phyloP scores from a whole-genome alignment of 2,329 filamentous ascomycete genomes.

The Boeremia exigua region DNA sequence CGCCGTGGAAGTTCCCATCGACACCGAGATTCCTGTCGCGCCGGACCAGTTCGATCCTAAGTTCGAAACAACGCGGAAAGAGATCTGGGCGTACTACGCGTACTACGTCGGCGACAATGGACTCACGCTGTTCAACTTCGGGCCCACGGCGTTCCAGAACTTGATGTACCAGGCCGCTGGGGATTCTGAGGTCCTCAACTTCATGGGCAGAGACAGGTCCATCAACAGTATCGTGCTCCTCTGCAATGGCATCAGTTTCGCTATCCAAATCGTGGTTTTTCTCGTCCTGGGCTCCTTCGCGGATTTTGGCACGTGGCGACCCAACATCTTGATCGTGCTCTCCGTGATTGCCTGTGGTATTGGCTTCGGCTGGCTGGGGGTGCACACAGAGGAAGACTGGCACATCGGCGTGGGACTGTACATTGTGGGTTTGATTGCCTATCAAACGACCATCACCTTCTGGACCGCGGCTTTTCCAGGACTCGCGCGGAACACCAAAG shows the following conservation, averaged over 20 bases:
- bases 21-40: slow-evolving; percentile 53
- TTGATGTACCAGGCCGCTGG: slow-evolving; percentile 66
- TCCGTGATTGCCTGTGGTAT: slow-evolving; percentile 58
- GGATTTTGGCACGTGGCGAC: slow-evolving; percentile 68
- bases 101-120: slow-evolving; percentile 74
- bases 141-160: slow-evolving; percentile 61
- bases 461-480: slow-evolving; percentile 70
- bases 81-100: slow-evolving; percentile 65
- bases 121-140: slow-evolving; percentile 63
- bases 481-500: slow-evolving; percentile 60
- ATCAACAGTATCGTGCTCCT: slow-evolving; percentile 61
- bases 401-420: slow-evolving; percentile 66
- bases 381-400: slow-evolving; percentile 67
- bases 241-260: slow-evolving; percentile 71
- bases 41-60: slow-evolving; percentile 62
- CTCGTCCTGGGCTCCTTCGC: slow-evolving; percentile 60
- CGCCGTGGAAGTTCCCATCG: slow-evolving; percentile 26
- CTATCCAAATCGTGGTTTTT: slow-evolving; percentile 67
- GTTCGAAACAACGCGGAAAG: slow-evolving; percentile 59
- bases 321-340: slow-evolving; percentile 66
- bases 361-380: slow-evolving; percentile 72
- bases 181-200: slow-evolving; percentile 58
- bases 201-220: slow-evolving; percentile 57
- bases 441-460: slow-evolving; percentile 71
- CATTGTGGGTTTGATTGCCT: slow-evolving; percentile 70